Evolutionary conservation across 306 rosid species (phyloP), one percentile per base, ranked within the genome.

Genomic region (Rosa rugosa): DNA sequence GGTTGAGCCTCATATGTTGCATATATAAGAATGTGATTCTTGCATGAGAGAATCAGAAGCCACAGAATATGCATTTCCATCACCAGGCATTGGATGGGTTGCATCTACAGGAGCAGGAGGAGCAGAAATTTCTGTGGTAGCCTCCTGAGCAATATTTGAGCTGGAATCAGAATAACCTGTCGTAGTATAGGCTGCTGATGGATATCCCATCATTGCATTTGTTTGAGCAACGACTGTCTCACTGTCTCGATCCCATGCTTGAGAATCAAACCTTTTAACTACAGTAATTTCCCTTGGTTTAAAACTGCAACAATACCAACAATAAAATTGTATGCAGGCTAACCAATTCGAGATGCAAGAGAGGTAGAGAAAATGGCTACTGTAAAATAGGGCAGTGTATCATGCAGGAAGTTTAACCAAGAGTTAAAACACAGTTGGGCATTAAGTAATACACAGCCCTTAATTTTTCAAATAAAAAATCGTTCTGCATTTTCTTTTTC

Each of bases 241-340:
- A 27, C 90, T 91, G 74, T 91, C 96, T 57, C n/a, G n/a, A n/a
- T n/a, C 88, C 97, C 99, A 92, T 90, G 8, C 80, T 84, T 23
- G 73, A 84, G 20, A 16, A 50, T 45, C 38, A 70, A 69, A 16
- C 47, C 47, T 74, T 66, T n/a, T n/a, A n/a, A n/a, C n/a, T n/a
- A n/a, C n/a, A n/a, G n/a, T n/a, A n/a, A n/a, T n/a, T n/a, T 22
- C 67, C 75, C 76, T 84, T 68, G 11, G 46, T 10, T 40, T 59
- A 81, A 46, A 72, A 38, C 94, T 75, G 77, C 83, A 75, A 80
- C 44, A 46, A 81, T 7, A 80, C 51, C 68, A 72, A 63, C 57
- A 65, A 69, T 8, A 70, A 57, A 36, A 31, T 31, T 45, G 2
- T n/a, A n/a, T n/a, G 10, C 62, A 27, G 51, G 44, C 13, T 44